Percentiles rank a stretch among this genome's conserved stretches.
phyloP scores from a whole-genome alignment of 148 eudicot species.

The Chenopodium quinoa region DNA sequence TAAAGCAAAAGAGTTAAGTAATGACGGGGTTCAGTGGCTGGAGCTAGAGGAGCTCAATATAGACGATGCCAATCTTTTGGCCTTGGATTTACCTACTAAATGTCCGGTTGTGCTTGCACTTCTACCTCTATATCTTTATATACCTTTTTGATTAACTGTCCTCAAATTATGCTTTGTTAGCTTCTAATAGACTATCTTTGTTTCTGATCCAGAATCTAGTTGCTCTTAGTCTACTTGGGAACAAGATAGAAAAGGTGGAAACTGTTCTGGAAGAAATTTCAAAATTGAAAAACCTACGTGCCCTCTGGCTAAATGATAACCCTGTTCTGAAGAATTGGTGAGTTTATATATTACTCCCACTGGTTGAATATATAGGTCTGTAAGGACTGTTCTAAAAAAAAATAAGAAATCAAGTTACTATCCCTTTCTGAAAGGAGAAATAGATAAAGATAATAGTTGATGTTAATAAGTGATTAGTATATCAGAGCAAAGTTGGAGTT shows the following conservation, averaged over 20 bases:
- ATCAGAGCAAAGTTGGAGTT: too few relatives aligned
- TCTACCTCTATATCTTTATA: constrained; percentile 1
- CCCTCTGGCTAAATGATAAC: constrained; percentile 87
- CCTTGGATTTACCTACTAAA: constrained; percentile 75
- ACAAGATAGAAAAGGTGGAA: constrained; percentile 62
- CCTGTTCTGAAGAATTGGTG: constrained; percentile 61
- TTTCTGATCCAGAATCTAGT: constrained; percentile 52
- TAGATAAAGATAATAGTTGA: not conserved
- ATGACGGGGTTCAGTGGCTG: constrained; percentile 66
- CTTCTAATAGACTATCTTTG: constrained; percentile 5
- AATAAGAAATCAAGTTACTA: not conserved
- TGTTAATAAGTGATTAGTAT: not conserved
- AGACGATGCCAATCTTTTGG: constrained; percentile 58
- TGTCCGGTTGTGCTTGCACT: constrained; percentile 62
- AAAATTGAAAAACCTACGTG: constrained; percentile 67
- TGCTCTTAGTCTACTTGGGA: constrained; percentile 79
- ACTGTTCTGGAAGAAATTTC: constrained; percentile 49
- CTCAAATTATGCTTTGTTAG: not conserved
- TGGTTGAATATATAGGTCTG: not conserved
- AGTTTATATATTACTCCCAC: constrained; percentile 18
- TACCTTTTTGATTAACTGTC: constrained; percentile 3
- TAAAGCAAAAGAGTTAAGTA: constrained; percentile 45
- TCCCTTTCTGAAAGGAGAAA: not conserved
- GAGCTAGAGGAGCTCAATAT: constrained; percentile 86
- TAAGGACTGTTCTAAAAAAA: not conserved